Evolutionary conservation across 1,284 basidiomycete species (phyloP).

Genomic region (Tilletia indica): DNA sequence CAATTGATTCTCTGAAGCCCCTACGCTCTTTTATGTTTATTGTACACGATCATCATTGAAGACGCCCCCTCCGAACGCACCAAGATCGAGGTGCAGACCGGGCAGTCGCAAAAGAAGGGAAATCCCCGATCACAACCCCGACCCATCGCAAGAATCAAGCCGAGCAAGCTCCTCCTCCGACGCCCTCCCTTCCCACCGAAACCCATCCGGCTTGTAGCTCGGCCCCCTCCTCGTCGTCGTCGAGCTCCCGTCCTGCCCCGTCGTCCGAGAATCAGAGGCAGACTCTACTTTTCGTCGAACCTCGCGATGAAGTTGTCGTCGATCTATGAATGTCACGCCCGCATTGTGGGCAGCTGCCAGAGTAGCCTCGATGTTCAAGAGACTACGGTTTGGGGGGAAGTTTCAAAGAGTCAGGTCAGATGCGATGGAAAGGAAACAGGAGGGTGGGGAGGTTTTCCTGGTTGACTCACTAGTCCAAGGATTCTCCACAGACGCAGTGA

Average conservation of each 20-base stretch:
- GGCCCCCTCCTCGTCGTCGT: background rate
- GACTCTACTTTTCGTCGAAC: background rate
- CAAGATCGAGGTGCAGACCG: too few relatives aligned
- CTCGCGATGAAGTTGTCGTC: slow-evolving; percentile 4
- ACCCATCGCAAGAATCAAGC: background rate
- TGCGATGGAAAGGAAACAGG: background rate
- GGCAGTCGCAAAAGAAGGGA: too few relatives aligned
- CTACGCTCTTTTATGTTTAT: too few relatives aligned
- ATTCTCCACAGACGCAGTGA: slow-evolving; percentile 15
- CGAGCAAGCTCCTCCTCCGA: slow-evolving; percentile 4
- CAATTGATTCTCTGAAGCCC: too few relatives aligned
- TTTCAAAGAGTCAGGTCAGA: background rate
- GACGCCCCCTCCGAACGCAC: too few relatives aligned
- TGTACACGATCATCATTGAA: too few relatives aligned
- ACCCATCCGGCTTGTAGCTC: background rate
- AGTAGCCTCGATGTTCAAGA: background rate
- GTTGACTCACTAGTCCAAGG: background rate
- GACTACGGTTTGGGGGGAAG: background rate
- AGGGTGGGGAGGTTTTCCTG: background rate
- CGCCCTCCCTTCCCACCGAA: background rate
- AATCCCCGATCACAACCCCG: too few relatives aligned
- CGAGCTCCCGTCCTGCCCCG: background rate
- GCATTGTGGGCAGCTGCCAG: slow-evolving; percentile 4
- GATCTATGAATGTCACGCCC: background rate
- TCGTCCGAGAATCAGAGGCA: background rate